Conservation (phyloP, 2,329 filamentous ascomycete species). For the Verticillium nubilum region DNA sequence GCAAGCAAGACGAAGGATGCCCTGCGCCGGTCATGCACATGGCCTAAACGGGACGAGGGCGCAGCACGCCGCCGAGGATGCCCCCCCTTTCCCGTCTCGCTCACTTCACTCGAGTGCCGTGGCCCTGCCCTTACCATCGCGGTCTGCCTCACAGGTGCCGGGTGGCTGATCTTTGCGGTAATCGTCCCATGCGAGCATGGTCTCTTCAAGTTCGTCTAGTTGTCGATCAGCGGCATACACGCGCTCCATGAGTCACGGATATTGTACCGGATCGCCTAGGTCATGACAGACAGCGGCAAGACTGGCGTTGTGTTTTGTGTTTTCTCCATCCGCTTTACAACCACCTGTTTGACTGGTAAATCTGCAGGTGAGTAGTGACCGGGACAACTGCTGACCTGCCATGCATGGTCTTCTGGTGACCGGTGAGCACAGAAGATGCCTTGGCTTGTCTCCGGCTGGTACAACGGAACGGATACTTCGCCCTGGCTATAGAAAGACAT, state of each 20-base stretch:
- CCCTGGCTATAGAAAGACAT: not conserved
- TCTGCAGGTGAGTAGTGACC: not conserved
- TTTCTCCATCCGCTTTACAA: not conserved
- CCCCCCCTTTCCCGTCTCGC: not conserved
- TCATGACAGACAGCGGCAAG: not conserved
- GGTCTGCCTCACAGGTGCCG: not conserved
- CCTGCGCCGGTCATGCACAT: conserved; percentile 9
- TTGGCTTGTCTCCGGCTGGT: not conserved
- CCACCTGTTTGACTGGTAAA: not conserved
- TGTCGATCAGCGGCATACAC: not conserved
- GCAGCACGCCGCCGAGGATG: conserved; percentile 3
- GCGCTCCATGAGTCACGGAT: not conserved
- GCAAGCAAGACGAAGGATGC: not conserved
- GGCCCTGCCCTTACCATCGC: not conserved
- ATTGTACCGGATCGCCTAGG: not conserved
- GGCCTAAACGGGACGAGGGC: conserved; percentile 7
- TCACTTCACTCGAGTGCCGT: not conserved
- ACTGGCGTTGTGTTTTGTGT: not conserved
- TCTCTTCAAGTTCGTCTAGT: not conserved
- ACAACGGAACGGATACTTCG: not conserved
- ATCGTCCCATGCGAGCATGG: not conserved
- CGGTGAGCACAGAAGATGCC: not conserved
- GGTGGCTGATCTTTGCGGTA: conserved; percentile 9
- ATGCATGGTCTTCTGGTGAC: not conserved
- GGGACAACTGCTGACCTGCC: not conserved